Evolutionary conservation across 1,139 yeast species (phyloP), one percentile per base, ranked within the genome.

Genomic region (Kodamaea ohmeri): DNA sequence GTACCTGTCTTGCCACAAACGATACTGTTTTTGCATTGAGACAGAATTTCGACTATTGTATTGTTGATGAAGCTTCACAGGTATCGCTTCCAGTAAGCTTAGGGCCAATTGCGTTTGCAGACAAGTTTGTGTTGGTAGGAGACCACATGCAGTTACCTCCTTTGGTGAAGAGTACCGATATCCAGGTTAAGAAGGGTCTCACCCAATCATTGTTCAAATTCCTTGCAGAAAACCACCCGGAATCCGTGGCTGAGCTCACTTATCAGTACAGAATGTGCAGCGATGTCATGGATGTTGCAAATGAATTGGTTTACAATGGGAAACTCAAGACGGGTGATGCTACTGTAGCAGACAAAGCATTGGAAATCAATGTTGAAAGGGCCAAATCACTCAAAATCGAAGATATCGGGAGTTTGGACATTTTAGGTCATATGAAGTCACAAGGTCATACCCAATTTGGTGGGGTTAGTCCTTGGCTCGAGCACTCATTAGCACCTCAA

Each of bases 21-120:
- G 92, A 83, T 52, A 67, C 80, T 56, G 61, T 80, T 15, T 77
- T 82, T 58, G 64, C 67, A 35, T 54, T 71, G 48, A 65, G 84
- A 35, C 63, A 76, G 22, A 70, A 66, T 15, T 92, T 92, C 60
- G 98, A 92, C 55, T 90, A 86, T 55, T 94, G 97, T 55, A 90
- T 92, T 32, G 76, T 94, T 33, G 99, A 92, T 57, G 99, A 92
- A 56, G 97, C 98, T 0, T 89, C 97, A 0, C 98, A 92, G 54
- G 87, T 90, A 0, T 82, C 97, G 0, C 69, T 92, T 67, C 98
- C 99, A 0, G 73, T 87, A 4, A 85, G 95, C 50, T 60, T 92
- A 20, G 98, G 98, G 0, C 97, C 98, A 0, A 58, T 92, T 32
- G 61, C 90, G 25, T 77, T 76, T 44, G 83, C 92, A 25, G 81